Percentiles rank a stretch among this genome's conserved stretches.
phyloP scores from a whole-genome alignment of 805 yeast genomes.

The Wickerhamomyces kurtzmanii region DNA sequence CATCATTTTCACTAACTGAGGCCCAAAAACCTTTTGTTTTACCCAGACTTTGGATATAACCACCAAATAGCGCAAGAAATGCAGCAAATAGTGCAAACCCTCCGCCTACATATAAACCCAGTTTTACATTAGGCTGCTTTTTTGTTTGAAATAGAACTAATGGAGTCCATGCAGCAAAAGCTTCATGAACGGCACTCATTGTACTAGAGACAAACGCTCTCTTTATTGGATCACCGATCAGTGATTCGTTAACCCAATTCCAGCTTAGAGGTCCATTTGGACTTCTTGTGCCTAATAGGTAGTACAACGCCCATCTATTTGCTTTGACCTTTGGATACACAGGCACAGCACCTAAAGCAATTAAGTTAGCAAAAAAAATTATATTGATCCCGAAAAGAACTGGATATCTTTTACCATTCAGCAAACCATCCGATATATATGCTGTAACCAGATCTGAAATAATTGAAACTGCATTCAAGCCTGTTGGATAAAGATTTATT shows the following conservation, averaged over 20 bases:
- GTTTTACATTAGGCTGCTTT: conserved; percentile 4
- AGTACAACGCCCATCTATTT: conserved; percentile 4
- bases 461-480: conserved; percentile 3
- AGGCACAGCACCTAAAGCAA: conserved; percentile 4
- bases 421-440: conserved; percentile 4
- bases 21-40: conserved; percentile 2
- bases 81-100: conserved; percentile 4
- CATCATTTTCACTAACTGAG: too few species aligned
- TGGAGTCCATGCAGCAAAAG: conserved; percentile 5
- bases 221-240: conserved; percentile 5
- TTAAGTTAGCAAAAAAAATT: conserved; percentile 1
- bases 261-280: conserved; percentile 5
- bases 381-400: too few species aligned
- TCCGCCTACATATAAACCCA: conserved; percentile 6
- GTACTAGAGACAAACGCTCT: conserved; percentile 7
- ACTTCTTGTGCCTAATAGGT: conserved; percentile 4
- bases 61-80: conserved; percentile 3
- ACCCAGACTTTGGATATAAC: neutral
- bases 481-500: conserved; percentile 4
- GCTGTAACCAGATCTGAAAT: conserved; percentile 3
- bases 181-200: conserved; percentile 5
- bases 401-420: conserved; percentile 8
- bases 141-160: conserved; percentile 3
- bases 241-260: conserved; percentile 7
- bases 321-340: conserved; percentile 6